Base-by-base conservation (phyloP, 2,329 filamentous ascomycete species). In the Talaromyces sp. region DNA sequence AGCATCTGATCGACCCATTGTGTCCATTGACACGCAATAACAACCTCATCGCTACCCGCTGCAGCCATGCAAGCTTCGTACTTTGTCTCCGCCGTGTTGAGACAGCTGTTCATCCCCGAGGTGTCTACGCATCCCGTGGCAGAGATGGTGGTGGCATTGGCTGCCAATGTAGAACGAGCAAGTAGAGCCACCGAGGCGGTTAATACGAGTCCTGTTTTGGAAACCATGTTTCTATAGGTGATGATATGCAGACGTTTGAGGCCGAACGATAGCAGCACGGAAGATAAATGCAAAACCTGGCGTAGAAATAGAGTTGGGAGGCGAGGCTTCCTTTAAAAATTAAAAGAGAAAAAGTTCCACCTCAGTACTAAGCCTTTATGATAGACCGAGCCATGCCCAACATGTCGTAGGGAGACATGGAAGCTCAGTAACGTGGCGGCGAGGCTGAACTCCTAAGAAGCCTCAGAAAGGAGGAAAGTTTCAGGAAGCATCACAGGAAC, bases 1-100 rank as follows among this genome's bases (percentile, higher is more conserved):
- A 76, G 73, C 71, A 78, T 78, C 71, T 77, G 78, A 63, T 79
- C 77, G 65, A 75, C 70, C 68, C 73, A 73, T 49, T 70, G 53
- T 49, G 71, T 70, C 58, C 58, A 65, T 38, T 56, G 36, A 31
- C 64, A 65, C n/a, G 49, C 49, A 31, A 61, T 34, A 7, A 58
- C 19, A 3, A 62, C 10, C 13, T 61, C 38, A 17, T 61, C 51
- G 34, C 22, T 47, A 11, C 47, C 64, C 10, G 63, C 47, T 36
- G 5, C 51, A 31, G 49, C 3, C 19, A 65, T 45, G 36, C 64
- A 65, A 15, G 27, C 7, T 11, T 40, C 11, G n/a, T 58, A 43
- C 22, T 54, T 29, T 6, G 36, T 17, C 19, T 61, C 13, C 22
- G 49, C 58, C 2, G 38, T 19, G 8, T 15, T 43, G 15, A 65